phyloP scores from a whole-genome alignment of 805 yeast genomes.

The Starmerella asiatica region DNA sequence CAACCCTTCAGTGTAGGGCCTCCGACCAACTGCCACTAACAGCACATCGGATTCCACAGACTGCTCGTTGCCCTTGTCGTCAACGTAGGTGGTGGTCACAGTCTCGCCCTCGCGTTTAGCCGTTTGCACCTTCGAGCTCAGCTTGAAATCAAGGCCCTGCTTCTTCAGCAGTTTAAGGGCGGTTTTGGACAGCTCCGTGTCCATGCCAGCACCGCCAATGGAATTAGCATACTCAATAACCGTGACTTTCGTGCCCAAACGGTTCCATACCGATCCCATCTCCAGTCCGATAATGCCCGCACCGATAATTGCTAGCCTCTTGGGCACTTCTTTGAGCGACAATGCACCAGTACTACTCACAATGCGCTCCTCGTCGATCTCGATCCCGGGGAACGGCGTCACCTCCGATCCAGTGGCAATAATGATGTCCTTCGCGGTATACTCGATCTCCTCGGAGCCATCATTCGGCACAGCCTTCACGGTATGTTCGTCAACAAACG shows the following conservation, averaged over 20 bases:
- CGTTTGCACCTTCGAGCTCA: constrained; percentile 77
- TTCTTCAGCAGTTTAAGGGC: constrained; percentile 81
- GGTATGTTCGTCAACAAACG: constrained; percentile 69
- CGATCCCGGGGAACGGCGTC: constrained; percentile 96
- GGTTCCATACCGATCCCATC: constrained; percentile 96
- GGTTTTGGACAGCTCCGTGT: constrained; percentile 80
- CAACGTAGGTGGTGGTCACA: constrained; percentile 79
- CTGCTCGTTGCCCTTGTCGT: constrained; percentile 71
- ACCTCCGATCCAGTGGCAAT: constrained; percentile 98
- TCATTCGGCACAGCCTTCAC: constrained; percentile 75
- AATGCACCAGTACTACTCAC: constrained; percentile 92
- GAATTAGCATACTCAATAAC: constrained; percentile 79
- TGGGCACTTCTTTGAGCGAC: constrained; percentile 76
- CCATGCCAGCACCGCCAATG: constrained; percentile 99
- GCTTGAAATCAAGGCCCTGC: constrained; percentile 90
- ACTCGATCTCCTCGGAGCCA: constrained; percentile 57
- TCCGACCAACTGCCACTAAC: constrained; percentile 96
- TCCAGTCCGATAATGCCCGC: constrained; percentile 99
- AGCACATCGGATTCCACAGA: constrained; percentile 84
- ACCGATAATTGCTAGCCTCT: constrained; percentile 83
- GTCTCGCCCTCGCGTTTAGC: constrained; percentile 81
- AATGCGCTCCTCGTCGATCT: constrained; percentile 91
- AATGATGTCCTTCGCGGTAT: constrained; percentile 77
- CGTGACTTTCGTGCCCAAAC: constrained; percentile 92
- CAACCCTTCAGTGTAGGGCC: constrained; percentile 87